Evolutionary conservation across 2,329 filamentous ascomycete species (phyloP).

Genomic region (Exophiala spinifera): DNA sequence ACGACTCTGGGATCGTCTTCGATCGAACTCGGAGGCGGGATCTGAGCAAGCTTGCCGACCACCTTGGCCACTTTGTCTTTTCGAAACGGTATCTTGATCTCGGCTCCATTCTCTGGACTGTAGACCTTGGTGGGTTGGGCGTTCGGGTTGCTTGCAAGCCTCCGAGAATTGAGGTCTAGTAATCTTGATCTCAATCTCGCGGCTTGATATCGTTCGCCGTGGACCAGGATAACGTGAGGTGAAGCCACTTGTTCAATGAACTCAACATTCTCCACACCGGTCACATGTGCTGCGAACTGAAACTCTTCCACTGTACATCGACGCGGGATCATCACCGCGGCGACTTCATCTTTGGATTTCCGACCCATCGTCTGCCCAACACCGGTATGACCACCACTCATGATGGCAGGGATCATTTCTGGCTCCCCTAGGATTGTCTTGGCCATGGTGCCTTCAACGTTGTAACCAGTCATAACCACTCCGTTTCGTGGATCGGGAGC

Average conservation of each 20-base stretch:
- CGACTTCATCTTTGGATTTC: constrained; percentile 62
- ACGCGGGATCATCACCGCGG: constrained; percentile 86
- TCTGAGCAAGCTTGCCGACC: constrained; percentile 84
- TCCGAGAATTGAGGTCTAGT: constrained; percentile 73
- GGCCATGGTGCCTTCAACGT: constrained; percentile 97
- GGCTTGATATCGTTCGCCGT: constrained; percentile 97
- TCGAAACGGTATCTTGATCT: constrained; percentile 90
- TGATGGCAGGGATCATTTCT: constrained; percentile 90
- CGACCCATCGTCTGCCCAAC: constrained; percentile 55
- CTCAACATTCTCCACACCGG: constrained; percentile 90
- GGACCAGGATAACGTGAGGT: constrained; percentile 92
- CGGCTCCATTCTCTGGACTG: constrained; percentile 91
- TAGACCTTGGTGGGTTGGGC: constrained; percentile 83
- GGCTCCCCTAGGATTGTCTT: constrained; percentile 94
- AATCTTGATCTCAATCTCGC: constrained; percentile 93
- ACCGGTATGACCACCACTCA: constrained; percentile 66
- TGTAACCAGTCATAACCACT: constrained; percentile 98
- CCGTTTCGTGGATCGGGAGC: constrained; percentile 94
- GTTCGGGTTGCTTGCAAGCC: constrained; percentile 53
- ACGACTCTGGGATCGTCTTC: constrained; percentile 60
- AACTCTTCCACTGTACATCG: constrained; percentile 91
- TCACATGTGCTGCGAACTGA: constrained; percentile 94
- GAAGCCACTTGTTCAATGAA: constrained; percentile 94
- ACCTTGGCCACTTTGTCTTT: constrained; percentile 95
- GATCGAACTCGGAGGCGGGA: constrained; percentile 62